Evolutionary conservation across 2,329 filamentous ascomycete genomes (phyloP).

Genomic region (Lasiodiplodia hormozganensis): DNA sequence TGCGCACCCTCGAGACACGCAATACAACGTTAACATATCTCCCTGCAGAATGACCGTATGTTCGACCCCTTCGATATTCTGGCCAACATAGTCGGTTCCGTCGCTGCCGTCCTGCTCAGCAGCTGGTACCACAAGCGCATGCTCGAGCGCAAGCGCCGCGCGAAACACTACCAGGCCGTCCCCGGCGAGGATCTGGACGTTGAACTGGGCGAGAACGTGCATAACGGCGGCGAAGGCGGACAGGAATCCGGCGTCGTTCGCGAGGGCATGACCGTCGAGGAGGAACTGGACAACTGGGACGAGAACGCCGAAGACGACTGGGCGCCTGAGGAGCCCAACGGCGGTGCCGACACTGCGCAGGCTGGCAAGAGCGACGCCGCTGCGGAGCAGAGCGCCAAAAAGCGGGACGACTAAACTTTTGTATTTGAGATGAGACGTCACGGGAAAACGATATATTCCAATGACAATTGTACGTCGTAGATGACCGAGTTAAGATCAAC

Average conservation of each 20-base stretch:
- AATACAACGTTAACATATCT: background rate
- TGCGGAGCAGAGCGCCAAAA: conserved; percentile 14
- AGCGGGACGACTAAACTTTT: conserved; percentile 23
- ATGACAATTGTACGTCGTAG: background rate
- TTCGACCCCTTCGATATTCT: conserved; percentile 86
- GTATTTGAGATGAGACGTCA: conserved; percentile 13
- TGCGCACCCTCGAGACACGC: background rate
- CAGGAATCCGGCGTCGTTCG: conserved; percentile 71
- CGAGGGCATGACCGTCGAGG: conserved; percentile 63
- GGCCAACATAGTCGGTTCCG: conserved; percentile 83
- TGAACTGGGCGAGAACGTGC: conserved; percentile 72
- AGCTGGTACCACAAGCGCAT: conserved; percentile 95
- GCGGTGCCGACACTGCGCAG: conserved; percentile 22
- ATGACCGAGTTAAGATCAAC: background rate
- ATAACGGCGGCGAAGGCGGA: conserved; percentile 30
- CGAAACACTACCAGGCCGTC: conserved; percentile 78
- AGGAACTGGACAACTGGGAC: conserved; percentile 93
- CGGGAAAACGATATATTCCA: background rate
- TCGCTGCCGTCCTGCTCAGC: conserved; percentile 74
- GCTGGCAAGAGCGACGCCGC: conserved; percentile 5
- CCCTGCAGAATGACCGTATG: conserved; percentile 52
- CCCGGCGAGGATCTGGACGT: conserved; percentile 68
- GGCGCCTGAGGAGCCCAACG: conserved; percentile 62
- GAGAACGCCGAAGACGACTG: conserved; percentile 75
- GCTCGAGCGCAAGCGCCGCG: conserved; percentile 82